A percentile compares a stretch with the other conserved stretches of the same genome.
Evolutionary conservation across 768 basidiomycete species (phyloP).

Genomic region (Lactarius evosmus): DNA sequence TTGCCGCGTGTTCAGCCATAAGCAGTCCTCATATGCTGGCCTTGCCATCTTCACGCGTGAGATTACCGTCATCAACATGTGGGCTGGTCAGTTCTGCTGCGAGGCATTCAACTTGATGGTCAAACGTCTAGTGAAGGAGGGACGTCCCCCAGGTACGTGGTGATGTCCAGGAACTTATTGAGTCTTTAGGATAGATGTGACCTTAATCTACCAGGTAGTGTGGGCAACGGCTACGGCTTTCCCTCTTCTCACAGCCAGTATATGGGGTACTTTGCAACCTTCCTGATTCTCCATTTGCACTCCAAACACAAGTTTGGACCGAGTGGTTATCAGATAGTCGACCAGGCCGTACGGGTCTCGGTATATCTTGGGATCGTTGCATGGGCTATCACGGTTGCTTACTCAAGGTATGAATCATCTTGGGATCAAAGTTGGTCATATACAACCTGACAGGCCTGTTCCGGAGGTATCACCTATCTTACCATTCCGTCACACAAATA

Average conservation of each 20-base stretch:
- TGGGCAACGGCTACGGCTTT: slow-evolving; percentile 77
- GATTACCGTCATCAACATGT: slow-evolving; percentile 77
- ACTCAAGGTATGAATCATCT: slow-evolving; percentile 57
- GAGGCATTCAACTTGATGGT: slow-evolving; percentile 68
- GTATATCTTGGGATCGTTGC: slow-evolving; percentile 50
- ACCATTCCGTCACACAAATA: slow-evolving; percentile 72
- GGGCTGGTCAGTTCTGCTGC: slow-evolving; percentile 71
- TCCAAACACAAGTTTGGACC: slow-evolving; percentile 63
- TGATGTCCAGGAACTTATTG: not conserved
- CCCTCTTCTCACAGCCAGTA: slow-evolving; percentile 89
- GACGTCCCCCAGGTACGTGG: slow-evolving; percentile 59
- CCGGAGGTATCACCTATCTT: slow-evolving; percentile 61
- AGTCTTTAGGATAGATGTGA: slow-evolving; percentile 6
- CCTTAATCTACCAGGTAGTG: slow-evolving; percentile 40
- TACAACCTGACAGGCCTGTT: not conserved
- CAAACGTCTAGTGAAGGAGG: slow-evolving; percentile 65
- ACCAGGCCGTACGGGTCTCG: slow-evolving; percentile 45
- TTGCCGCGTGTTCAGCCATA: not conserved
- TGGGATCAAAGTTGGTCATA: not conserved
- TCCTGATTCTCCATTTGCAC: slow-evolving; percentile 68
- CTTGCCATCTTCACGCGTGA: slow-evolving; percentile 75
- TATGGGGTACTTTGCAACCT: slow-evolving; percentile 84
- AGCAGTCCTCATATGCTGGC: slow-evolving; percentile 73
- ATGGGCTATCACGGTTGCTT: slow-evolving; percentile 69
- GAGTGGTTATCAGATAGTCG: slow-evolving; percentile 50